Percentiles rank a stretch among this genome's conserved stretches.
Evolutionary conservation across 1,284 basidiomycete species (phyloP).

Genomic region (Malassezia slooffiae): DNA sequence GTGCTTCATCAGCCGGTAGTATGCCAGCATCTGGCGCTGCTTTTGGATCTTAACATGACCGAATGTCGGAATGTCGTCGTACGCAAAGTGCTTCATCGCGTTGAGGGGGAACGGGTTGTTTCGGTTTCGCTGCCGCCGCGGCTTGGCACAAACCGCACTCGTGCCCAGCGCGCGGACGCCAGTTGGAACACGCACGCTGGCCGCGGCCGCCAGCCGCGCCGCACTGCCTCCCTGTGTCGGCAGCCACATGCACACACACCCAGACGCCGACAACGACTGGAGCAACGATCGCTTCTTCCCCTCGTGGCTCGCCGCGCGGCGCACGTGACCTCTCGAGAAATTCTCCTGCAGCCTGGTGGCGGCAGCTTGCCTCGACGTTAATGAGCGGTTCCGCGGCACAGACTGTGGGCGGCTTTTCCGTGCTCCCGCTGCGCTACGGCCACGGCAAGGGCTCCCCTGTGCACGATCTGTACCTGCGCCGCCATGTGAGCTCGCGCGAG

Average conservation of each 20-base stretch:
- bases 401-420: conserved; percentile 3
- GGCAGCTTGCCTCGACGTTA: too few species aligned
- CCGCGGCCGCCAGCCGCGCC: too few species aligned
- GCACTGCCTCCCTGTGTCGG: too few species aligned
- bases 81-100: conserved; percentile 33
- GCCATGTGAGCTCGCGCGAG: conserved; percentile 4
- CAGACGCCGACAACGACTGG: too few species aligned
- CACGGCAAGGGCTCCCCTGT: neutral
- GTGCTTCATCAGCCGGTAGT: conserved; percentile 29
- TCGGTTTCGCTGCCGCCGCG: conserved; percentile 21
- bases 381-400: too few species aligned
- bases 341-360: too few species aligned
- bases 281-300: too few species aligned
- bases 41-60: conserved; percentile 34
- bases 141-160: conserved; percentile 18
- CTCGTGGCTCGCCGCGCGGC: too few species aligned
- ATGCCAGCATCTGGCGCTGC: conserved; percentile 32
- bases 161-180: neutral
- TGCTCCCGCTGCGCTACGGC: conserved; percentile 6
- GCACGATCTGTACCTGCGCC: conserved; percentile 21
- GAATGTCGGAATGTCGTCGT: conserved; percentile 40
- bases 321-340: too few species aligned
- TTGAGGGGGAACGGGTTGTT: conserved; percentile 27
- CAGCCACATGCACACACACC: too few species aligned
- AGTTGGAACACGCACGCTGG: too few species aligned